These are phyloP conservation scores for Colletotrichum cuscutae DNA, from an alignment of 2,329 filamentous ascomycete species.

Conservation along the genomic window DNA sequence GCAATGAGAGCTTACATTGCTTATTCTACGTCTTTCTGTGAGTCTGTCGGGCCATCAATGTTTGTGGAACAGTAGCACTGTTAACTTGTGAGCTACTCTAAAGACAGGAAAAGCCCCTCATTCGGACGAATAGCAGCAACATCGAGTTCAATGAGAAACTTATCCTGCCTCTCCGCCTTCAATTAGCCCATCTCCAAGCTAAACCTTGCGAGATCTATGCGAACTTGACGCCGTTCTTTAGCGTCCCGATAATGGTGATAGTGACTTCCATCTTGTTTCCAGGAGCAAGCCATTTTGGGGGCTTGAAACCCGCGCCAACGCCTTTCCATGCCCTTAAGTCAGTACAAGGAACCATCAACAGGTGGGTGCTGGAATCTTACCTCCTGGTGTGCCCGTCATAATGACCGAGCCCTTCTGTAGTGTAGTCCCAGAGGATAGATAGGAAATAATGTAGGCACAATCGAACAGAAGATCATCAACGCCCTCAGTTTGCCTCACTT, in stretches of 20 bases:
- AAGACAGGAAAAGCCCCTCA: not conserved
- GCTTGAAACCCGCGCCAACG: conserved; percentile 55
- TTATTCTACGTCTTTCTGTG: not conserved
- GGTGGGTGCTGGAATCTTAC: conserved; percentile 35
- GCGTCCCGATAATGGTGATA: conserved; percentile 52
- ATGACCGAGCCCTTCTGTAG: conserved; percentile 55
- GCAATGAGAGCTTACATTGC: not conserved
- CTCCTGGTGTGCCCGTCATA: conserved; percentile 57
- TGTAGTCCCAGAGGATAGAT: conserved; percentile 54
- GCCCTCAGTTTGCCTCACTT: conserved; percentile 54
- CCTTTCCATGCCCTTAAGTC: conserved; percentile 34
- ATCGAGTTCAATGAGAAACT: not conserved
- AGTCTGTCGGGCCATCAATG: not conserved
- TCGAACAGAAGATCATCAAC: conserved; percentile 58
- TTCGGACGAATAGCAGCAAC: not conserved
- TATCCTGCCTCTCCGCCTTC: not conserved
- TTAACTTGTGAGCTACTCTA: not conserved
- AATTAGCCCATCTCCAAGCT: not conserved
- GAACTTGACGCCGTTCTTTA: conserved; percentile 49
- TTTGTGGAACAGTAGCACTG: not conserved
- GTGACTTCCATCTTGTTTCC: conserved; percentile 52
- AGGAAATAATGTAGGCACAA: conserved; percentile 47
- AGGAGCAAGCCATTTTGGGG: conserved; percentile 49
- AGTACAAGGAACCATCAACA: not conserved
- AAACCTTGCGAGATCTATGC: not conserved